Evolutionary conservation across 2,329 filamentous ascomycete species (phyloP), one percentile per base, ranked within the genome.

Genomic region (Pseudocercospora fijiensis): DNA sequence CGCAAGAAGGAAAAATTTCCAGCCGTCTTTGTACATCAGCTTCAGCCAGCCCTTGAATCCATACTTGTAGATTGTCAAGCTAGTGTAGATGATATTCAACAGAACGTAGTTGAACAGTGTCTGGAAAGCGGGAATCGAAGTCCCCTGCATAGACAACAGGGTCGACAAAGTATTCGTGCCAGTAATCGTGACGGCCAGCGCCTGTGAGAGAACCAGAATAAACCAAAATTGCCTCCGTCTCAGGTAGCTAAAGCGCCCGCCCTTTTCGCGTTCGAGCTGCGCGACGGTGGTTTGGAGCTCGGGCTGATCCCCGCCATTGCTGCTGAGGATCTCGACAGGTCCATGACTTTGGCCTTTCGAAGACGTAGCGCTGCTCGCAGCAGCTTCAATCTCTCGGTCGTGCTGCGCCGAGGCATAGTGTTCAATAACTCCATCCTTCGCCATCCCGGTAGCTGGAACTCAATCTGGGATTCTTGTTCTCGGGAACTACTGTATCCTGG

Each of bases 81-180:
- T 83, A 24, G 91, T 90, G 82, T 96, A 99, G 75, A 97, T 86
- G 63, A 91, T 61, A 65, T 89, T 89, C 68, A 99, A 85, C 57
- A 97, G 80, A 49, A 92, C 84, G 79, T 99, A 99, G 80, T 95
- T 96, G 84, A 97, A 96, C 73, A 98, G 86, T 28, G 91, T 92
- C 80, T 99, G 95, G 81, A 98, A 96, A 61, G 95, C 92, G 7
- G 95, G 95, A 70, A 98, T 96, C 65, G 86, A 92, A 69, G 90
- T 93, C 57, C 87, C 85, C 67, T 85, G 78, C 4, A 79, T 77
- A 62, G 83, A 83, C 28, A 99, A 86, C 61, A 97, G 86, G 26
- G 85, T 86, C 41, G 90, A 91, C 75, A 98, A 91, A 55, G 95
- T 98, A 82, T 96, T 96, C 57, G 93, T 97, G 28, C 86, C 88